Evolutionary conservation across 306 rosid species (phyloP).

Genomic region (Prunus armeniaca): DNA sequence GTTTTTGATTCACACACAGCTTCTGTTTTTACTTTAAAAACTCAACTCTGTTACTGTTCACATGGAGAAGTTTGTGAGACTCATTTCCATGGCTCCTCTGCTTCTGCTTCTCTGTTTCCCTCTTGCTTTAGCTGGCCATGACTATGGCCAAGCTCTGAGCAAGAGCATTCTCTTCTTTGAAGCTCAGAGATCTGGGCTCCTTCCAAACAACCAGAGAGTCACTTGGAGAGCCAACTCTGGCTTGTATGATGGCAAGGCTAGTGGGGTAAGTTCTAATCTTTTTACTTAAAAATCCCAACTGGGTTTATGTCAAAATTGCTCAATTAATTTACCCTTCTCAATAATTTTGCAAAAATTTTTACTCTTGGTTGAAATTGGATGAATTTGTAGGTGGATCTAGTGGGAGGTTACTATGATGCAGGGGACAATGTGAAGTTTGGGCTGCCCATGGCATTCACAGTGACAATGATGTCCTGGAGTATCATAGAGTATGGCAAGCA

Average conservation of each 20-base stretch:
- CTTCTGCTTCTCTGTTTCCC: constrained; percentile 39
- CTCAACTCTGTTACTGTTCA: not conserved
- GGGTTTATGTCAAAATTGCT: not conserved
- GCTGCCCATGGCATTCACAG: constrained; percentile 92
- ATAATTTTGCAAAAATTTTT: not conserved
- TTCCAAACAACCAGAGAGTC: constrained; percentile 81
- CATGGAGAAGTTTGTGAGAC: constrained; percentile 49
- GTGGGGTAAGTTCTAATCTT: constrained; percentile 48
- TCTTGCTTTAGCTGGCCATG: constrained; percentile 58
- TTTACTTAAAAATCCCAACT: not conserved
- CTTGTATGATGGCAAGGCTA: constrained; percentile 78
- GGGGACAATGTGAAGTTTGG: constrained; percentile 99
- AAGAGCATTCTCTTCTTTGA: constrained; percentile 93
- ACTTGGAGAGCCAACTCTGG: constrained; percentile 91
- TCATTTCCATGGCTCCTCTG: constrained; percentile 38
- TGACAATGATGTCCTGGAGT: constrained; percentile 98
- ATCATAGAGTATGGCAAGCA: constrained; percentile 82
- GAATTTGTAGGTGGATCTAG: constrained; percentile 70
- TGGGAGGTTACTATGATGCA: constrained; percentile 95
- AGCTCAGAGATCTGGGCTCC: constrained; percentile 93
- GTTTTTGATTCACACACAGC: not conserved
- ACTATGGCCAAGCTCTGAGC: constrained; percentile 76
- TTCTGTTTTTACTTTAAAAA: no score
- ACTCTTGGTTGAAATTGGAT: not conserved
- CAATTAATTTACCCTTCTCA: not conserved